phyloP scores from a whole-genome alignment of 768 basidiomycete genomes.

The Amanita jacksonii region DNA sequence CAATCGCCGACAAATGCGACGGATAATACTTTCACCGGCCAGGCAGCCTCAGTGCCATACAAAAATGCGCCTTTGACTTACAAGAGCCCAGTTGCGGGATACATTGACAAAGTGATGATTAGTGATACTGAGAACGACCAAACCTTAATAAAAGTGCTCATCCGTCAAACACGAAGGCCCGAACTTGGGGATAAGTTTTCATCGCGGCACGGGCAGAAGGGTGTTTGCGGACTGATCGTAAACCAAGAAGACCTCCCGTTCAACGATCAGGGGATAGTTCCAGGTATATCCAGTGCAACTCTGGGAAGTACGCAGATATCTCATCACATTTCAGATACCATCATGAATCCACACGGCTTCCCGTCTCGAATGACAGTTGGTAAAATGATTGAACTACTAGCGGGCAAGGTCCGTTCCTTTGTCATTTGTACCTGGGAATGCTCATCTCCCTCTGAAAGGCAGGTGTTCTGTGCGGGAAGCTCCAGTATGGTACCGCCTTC shows the following conservation, averaged over 20 bases:
- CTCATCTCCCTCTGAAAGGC: constrained; percentile 44
- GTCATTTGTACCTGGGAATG: constrained; percentile 7
- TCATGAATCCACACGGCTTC: constrained; percentile 99
- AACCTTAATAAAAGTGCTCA: constrained; percentile 92
- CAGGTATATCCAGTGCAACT: constrained; percentile 41
- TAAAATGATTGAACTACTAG: constrained; percentile 97
- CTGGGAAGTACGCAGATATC: constrained; percentile 9
- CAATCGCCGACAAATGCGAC: constrained; percentile 93
- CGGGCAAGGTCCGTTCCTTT: constrained; percentile 67
- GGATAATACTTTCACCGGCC: constrained; percentile 80
- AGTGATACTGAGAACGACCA: constrained; percentile 96
- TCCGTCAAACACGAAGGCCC: constrained; percentile 92
- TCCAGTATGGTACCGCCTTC: constrained; percentile 94
- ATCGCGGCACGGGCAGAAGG: constrained; percentile 96
- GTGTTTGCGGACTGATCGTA: constrained; percentile 96
- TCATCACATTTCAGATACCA: constrained; percentile 56
- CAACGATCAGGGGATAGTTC: constrained; percentile 93
- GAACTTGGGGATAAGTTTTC: constrained; percentile 99
- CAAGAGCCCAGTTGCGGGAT: constrained; percentile 87
- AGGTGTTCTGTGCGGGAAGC: constrained; percentile 80
- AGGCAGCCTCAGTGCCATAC: constrained; percentile 77
- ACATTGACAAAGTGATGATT: constrained; percentile 97
- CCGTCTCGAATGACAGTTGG: constrained; percentile 99
- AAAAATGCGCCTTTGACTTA: constrained; percentile 89
- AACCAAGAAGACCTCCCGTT: constrained; percentile 99